Evolutionary conservation across 495 filamentous ascomycete species (phyloP).

Genomic region (Aspergillus ellipticus): DNA sequence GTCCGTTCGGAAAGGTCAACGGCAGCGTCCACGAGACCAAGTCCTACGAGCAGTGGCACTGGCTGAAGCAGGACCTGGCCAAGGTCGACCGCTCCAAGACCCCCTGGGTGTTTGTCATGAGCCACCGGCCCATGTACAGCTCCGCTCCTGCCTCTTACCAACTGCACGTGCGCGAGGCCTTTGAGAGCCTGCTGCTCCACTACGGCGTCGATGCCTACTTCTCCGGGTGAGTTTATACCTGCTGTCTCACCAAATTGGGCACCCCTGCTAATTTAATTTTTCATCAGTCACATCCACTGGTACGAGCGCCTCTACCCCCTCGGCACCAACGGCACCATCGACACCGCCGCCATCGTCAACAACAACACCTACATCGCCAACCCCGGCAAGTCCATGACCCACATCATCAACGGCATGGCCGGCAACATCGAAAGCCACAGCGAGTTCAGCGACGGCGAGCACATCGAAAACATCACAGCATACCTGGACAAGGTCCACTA

Average conservation of each 20-base stretch:
- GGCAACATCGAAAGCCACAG: conserved; percentile 45
- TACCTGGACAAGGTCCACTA: conserved; percentile 45
- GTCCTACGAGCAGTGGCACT: conserved; percentile 47
- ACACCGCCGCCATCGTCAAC: conserved; percentile 32
- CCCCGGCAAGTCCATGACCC: conserved; percentile 42
- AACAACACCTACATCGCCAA: conserved; percentile 43
- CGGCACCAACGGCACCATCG: conserved; percentile 28
- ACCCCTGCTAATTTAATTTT: background rate
- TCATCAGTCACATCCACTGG: conserved; percentile 50
- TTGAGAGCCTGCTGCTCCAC: conserved; percentile 52
- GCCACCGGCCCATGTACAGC: conserved; percentile 57
- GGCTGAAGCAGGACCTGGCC: conserved; percentile 46
- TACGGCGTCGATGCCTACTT: conserved; percentile 56
- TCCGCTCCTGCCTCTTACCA: conserved; percentile 37
- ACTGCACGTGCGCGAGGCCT: conserved; percentile 43
- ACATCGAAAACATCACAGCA: conserved; percentile 39
- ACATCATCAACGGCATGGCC: conserved; percentile 46
- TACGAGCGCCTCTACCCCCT: conserved; percentile 47
- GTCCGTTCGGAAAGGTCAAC: conserved; percentile 46
- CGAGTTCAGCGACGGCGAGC: conserved; percentile 29
- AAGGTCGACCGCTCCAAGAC: conserved; percentile 46
- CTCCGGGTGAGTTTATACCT: conserved; percentile 28
- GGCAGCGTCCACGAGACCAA: conserved; percentile 39
- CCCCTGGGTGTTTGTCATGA: conserved; percentile 54
- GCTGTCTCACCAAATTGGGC: background rate